Conservation (phyloP, 2,329 filamentous ascomycete species). For the Helotiales sp. region DNA sequence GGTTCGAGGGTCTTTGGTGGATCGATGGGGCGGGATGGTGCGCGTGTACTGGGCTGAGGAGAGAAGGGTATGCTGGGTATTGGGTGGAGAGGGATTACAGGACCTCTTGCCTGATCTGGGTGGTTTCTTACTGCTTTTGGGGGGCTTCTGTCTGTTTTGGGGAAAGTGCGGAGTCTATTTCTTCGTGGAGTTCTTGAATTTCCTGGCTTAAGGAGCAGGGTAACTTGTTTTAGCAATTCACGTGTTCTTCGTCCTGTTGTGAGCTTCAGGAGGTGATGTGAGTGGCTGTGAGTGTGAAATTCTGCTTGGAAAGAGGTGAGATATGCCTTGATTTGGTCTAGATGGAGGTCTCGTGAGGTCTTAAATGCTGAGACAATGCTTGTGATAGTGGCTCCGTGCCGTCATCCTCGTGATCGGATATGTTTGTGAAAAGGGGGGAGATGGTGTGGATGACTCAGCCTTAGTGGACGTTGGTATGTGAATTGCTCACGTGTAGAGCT, state of each 20-base stretch:
- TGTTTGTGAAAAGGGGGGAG: background rate
- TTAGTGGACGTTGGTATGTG: background rate
- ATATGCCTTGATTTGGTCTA: background rate
- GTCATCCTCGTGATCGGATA: background rate
- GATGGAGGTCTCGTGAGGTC: background rate
- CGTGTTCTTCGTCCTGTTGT: background rate
- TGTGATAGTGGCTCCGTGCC: background rate
- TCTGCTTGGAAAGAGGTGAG: background rate
- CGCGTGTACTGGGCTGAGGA: background rate
- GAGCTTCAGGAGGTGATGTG: background rate
- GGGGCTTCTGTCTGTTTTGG: background rate
- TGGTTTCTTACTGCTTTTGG: background rate
- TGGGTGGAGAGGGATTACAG: background rate
- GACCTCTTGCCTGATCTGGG: background rate
- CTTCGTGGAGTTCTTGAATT: background rate
- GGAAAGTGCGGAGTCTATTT: background rate
- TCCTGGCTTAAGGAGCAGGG: background rate
- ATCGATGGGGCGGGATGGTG: background rate
- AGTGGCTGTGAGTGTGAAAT: background rate
- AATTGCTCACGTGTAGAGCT: background rate
- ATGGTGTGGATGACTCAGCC: background rate
- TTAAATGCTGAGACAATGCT: background rate
- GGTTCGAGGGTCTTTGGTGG: background rate
- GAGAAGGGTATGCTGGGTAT: background rate
- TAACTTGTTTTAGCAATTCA: slow-evolving; percentile 1